A percentile compares a stretch with the other conserved stretches of the same genome.
Evolutionary conservation across 345 rosid genomes (phyloP).

Genomic region (Acer yangbiense): DNA sequence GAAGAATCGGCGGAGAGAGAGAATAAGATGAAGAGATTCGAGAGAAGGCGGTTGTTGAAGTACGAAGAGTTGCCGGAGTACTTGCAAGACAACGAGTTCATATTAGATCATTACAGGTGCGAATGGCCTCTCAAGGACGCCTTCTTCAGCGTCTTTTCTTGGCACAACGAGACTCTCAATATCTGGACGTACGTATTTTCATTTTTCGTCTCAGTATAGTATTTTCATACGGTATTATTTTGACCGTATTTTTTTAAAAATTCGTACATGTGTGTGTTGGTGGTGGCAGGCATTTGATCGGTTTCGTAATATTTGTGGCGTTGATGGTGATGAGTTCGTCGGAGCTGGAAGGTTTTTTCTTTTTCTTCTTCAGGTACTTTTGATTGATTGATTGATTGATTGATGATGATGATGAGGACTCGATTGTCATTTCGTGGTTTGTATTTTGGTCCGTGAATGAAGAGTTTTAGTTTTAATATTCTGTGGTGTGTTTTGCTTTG

Average conservation of each 20-base stretch:
- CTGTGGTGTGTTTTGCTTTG: neutral
- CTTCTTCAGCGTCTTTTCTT: conserved; percentile 69
- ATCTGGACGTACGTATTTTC: conserved; percentile 77
- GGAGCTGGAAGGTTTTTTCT: conserved; percentile 57
- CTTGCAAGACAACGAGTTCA: conserved; percentile 83
- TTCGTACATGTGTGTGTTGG: neutral
- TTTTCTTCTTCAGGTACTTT: conserved; percentile 55
- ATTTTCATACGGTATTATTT: neutral
- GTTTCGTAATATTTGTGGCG: conserved; percentile 69
- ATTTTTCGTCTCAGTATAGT: neutral
- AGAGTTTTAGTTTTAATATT: neutral
- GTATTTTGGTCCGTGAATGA: neutral
- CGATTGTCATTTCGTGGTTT: neutral
- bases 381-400: neutral
- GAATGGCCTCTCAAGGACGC: conserved; percentile 90
- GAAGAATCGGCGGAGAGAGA: conserved; percentile 13
- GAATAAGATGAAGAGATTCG: conserved; percentile 26
- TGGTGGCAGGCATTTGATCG: conserved; percentile 66
- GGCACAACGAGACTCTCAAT: conserved; percentile 96
- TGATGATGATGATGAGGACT: neutral
- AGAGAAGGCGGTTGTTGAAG: conserved; percentile 56
- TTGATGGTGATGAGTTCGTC: conserved; percentile 59
- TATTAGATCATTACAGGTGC: conserved; percentile 83
- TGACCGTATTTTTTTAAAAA: too few relatives aligned
- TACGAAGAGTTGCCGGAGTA: conserved; percentile 80